These are phyloP conservation scores for Ogataea pignaliae DNA, from an alignment of 805 yeast genomes.

Conservation along the genomic window DNA sequence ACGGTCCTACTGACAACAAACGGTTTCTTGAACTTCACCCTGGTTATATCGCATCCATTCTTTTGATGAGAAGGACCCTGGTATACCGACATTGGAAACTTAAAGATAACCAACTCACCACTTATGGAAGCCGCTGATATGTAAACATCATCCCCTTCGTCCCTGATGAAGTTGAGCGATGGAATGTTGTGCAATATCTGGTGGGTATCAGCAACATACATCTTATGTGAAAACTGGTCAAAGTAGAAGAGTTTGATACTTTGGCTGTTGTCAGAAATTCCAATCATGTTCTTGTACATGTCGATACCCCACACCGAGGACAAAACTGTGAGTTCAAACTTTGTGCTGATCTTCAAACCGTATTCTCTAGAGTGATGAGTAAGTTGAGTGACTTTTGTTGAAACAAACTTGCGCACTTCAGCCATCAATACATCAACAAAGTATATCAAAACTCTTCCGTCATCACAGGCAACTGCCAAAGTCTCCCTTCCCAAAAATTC, in stretches of 20 bases:
- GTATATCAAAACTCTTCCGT: constrained; percentile 45
- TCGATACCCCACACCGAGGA: constrained; percentile 65
- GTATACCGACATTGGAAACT: constrained; percentile 23
- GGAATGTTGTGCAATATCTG: constrained; percentile 54
- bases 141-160: constrained; percentile 17
- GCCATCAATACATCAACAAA: constrained; percentile 26
- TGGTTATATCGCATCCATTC: constrained; percentile 2
- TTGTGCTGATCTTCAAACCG: constrained; percentile 14
- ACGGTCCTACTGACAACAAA: constrained; percentile 28
- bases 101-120: constrained; percentile 37
- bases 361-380: constrained; percentile 1
- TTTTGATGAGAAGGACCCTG: constrained; percentile 8
- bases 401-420: constrained; percentile 4
- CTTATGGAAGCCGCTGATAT: constrained; percentile 40
- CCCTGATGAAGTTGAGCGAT: constrained; percentile 37
- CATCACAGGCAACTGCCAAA: constrained; percentile 48
- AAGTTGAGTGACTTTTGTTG: background rate
- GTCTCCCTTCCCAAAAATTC: constrained; percentile 37
- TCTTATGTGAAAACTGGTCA: constrained; percentile 10
- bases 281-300: constrained; percentile 36
- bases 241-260: constrained; percentile 38
- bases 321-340: constrained; percentile 31
- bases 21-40: constrained; percentile 32
- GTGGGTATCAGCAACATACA: constrained; percentile 30
- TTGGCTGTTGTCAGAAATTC: constrained; percentile 52